A percentile compares a stretch with the other conserved stretches of the same genome.
These are phyloP conservation scores for Balakata baccata DNA, from an alignment of 345 rosid genomes.

Conservation along the genomic window DNA sequence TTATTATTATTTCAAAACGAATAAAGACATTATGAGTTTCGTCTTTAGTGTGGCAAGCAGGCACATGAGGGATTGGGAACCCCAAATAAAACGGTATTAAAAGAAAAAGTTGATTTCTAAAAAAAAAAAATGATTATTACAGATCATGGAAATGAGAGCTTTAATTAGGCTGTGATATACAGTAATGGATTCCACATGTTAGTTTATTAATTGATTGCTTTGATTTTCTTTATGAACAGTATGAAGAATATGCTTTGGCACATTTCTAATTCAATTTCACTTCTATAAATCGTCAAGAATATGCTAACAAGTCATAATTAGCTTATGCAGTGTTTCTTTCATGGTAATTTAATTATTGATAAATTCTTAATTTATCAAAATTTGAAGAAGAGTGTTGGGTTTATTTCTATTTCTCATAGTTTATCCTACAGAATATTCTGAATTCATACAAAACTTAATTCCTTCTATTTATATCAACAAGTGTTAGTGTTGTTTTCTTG, in stretches of 20 bases:
- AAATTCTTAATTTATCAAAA: no score
- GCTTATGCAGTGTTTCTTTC: no score
- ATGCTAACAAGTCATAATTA: no score
- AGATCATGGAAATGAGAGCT: slow-evolving; percentile 15
- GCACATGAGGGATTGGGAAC: background rate
- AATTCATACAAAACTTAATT: background rate
- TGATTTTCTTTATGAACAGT: background rate
- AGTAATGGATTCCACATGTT: slow-evolving; percentile 33
- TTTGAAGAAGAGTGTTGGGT: background rate
- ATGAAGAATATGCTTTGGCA: slow-evolving; percentile 13
- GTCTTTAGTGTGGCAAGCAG: no score
- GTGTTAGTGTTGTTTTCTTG: background rate
- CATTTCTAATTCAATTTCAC: background rate
- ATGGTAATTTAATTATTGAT: no score
- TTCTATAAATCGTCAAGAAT: no score
- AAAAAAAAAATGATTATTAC: no score
- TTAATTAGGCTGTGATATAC: background rate
- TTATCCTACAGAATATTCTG: slow-evolving; percentile 4
- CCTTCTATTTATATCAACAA: background rate
- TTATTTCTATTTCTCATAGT: background rate
- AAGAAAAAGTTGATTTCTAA: no score
- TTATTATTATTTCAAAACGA: no score
- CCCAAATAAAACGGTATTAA: background rate
- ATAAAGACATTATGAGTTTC: no score
- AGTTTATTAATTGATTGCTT: background rate